Evolutionary conservation across 2,329 filamentous ascomycete species (phyloP).

Genomic region (Apiospora koreana): DNA sequence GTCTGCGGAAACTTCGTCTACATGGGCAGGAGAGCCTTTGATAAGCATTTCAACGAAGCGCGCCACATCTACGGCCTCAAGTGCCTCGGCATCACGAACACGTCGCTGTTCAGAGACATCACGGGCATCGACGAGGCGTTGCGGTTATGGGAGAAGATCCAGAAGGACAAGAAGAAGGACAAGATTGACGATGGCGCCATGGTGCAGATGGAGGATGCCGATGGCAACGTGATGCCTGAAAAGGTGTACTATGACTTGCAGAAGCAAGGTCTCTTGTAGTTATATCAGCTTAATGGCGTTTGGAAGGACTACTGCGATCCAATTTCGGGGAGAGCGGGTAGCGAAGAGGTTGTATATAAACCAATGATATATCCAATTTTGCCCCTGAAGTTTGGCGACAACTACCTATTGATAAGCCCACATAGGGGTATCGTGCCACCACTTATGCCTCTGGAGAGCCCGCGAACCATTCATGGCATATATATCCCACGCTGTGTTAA

Average conservation of each 20-base stretch:
- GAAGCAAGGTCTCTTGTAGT: slow-evolving; percentile 81
- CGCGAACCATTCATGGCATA: background rate
- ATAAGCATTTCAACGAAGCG: slow-evolving; percentile 97
- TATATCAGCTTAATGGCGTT: background rate
- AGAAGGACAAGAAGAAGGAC: slow-evolving; percentile 78
- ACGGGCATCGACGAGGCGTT: slow-evolving; percentile 88
- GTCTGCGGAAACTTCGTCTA: slow-evolving; percentile 99
- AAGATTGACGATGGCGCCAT: slow-evolving; percentile 78
- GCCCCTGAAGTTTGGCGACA: background rate
- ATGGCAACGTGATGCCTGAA: slow-evolving; percentile 98
- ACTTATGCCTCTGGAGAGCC: background rate
- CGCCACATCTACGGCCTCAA: slow-evolving; percentile 92
- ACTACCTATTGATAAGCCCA: background rate
- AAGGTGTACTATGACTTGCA: slow-evolving; percentile 96
- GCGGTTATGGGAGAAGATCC: slow-evolving; percentile 90
- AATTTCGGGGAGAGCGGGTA: no score
- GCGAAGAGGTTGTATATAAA: background rate
- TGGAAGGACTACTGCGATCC: background rate
- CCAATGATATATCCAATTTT: background rate
- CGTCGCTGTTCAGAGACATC: slow-evolving; percentile 89
- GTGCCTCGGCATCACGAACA: slow-evolving; percentile 90
- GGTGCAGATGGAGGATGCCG: slow-evolving; percentile 97
- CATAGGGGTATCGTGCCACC: background rate
- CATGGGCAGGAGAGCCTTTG: slow-evolving; percentile 92
- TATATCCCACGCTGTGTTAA: background rate